A percentile compares a stretch with the other conserved stretches of the same genome.
phyloP scores from a whole-genome alignment of 2,329 filamentous ascomycete genomes.

The Chrysosporium keratinophilum region DNA sequence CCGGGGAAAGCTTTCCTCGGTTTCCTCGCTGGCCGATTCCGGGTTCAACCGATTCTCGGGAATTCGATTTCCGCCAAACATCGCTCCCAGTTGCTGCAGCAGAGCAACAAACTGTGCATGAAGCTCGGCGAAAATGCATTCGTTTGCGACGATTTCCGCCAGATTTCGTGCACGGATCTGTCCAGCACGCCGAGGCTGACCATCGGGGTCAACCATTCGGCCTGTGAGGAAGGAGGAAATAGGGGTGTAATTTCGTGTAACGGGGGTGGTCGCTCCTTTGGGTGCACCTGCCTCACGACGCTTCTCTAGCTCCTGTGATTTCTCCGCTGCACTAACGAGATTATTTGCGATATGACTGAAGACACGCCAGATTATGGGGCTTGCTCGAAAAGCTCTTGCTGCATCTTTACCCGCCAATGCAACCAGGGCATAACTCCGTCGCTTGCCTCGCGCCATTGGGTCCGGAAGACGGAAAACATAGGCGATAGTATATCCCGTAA shows the following conservation, averaged over 20 bases:
- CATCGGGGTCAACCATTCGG: constrained; percentile 46
- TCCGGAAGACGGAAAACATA: constrained; percentile 51
- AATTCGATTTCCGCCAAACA: constrained; percentile 37
- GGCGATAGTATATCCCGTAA: constrained; percentile 49
- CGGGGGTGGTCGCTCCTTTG: background rate
- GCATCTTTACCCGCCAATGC: constrained; percentile 47
- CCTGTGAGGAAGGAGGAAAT: constrained; percentile 50
- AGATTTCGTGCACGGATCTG: constrained; percentile 47
- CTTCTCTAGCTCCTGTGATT: constrained; percentile 37
- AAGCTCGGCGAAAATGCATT: constrained; percentile 48
- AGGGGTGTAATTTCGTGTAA: constrained; percentile 40
- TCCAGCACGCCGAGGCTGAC: constrained; percentile 43
- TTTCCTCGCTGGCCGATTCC: constrained; percentile 12
- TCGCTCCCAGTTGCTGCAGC: constrained; percentile 38
- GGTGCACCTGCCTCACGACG: constrained; percentile 26
- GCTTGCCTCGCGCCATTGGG: constrained; percentile 47
- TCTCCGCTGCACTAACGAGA: constrained; percentile 40
- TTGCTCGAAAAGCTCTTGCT: constrained; percentile 37
- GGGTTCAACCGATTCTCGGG: constrained; percentile 35
- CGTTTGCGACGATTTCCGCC: constrained; percentile 50
- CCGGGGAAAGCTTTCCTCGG: constrained; percentile 7
- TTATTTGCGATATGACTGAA: constrained; percentile 46
- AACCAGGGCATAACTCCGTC: constrained; percentile 48
- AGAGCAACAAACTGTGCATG: constrained; percentile 46
- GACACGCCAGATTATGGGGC: constrained; percentile 42